Evolutionary conservation across 495 filamentous ascomycete species (phyloP), one percentile per base, ranked within the genome.

Genomic region (Hyphodiscus hymeniophilus): DNA sequence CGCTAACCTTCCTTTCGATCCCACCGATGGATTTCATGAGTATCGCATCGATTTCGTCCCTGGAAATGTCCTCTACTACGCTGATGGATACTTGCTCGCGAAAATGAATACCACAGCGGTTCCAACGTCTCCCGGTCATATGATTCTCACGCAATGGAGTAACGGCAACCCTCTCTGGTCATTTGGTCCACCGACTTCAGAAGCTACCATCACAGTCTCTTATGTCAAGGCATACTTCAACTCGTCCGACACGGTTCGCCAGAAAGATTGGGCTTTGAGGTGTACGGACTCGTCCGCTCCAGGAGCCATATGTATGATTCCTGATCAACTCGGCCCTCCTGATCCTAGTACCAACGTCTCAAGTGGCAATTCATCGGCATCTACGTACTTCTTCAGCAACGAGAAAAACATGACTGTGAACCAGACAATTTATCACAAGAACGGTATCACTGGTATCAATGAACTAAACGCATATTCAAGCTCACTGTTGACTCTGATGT

Each of bases 141-240:
- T 90, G 26, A 72, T 84, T 22, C 60, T 90, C 26, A 81, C 76
- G 47, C 83, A 89, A 56, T 89, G 85, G 85, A 84, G 79, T 55
- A 90, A 88, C 52, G 85, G 85, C 17, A 77, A 88, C 58, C 50
- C 62, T 3, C 48, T 59, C 0, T 90, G 85, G 85, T 81, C 79
- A 20, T 73, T 66, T 13, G 85, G 85, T 0, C 85, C 85, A 1
- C 85, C 85, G 0, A 48, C 43, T 1, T 38, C 58, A 33, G 81
- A 89, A 45, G 74, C 83, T 0, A 64, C 70, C 17, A 67, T 85
- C 47, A 73, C 69, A 4, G 68, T 89, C 15, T 64, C 63, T 11
- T 87, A 85, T 48, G 70, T 87, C 23, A 85, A 87, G 56, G 82
- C 75, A 0, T 90, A 89, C 59, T 90, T 89, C 65, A 90, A 89